Conservation (phyloP, 257 asterid species). For the Verbascum thapsus region DNA sequence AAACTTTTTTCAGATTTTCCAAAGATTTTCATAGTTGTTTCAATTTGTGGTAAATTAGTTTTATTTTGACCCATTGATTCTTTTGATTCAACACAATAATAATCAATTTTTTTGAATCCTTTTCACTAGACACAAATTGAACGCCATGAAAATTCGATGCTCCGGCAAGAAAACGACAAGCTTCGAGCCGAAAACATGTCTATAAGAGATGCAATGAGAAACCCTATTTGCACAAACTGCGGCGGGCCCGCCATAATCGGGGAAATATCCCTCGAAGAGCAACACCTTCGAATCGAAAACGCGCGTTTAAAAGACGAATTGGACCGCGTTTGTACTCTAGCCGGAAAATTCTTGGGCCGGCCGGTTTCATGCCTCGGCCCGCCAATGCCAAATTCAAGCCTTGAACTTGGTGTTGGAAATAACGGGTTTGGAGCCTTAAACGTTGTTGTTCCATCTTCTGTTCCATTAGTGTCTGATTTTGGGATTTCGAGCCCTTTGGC, state of each 20-base stretch:
- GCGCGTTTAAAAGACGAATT: constrained; percentile 58
- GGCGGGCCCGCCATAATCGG: constrained; percentile 62
- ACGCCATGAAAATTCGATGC: constrained; percentile 58
- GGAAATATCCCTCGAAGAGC: constrained; percentile 62
- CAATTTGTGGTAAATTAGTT: no score
- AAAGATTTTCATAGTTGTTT: no score
- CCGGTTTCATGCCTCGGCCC: constrained; percentile 37
- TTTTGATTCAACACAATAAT: no score
- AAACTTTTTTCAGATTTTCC: no score
- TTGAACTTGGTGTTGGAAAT: constrained; percentile 78
- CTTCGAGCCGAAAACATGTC: constrained; percentile 61
- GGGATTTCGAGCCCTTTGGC: no score
- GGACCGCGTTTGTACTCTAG: constrained; percentile 51
- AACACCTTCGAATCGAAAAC: constrained; percentile 62
- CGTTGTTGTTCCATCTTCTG: background rate
- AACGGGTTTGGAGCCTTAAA: constrained; percentile 50
- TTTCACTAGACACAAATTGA: constrained; percentile 52
- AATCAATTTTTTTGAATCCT: no score
- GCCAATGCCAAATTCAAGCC: constrained; percentile 53
- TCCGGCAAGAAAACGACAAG: constrained; percentile 63
- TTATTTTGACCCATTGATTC: no score
- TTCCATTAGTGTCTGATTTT: no score
- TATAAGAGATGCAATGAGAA: constrained; percentile 53
- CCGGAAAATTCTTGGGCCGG: constrained; percentile 57
- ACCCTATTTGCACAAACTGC: constrained; percentile 60